Evolutionary conservation across 2,329 filamentous ascomycete species (phyloP).

Genomic region (Fusarium pininemorale): DNA sequence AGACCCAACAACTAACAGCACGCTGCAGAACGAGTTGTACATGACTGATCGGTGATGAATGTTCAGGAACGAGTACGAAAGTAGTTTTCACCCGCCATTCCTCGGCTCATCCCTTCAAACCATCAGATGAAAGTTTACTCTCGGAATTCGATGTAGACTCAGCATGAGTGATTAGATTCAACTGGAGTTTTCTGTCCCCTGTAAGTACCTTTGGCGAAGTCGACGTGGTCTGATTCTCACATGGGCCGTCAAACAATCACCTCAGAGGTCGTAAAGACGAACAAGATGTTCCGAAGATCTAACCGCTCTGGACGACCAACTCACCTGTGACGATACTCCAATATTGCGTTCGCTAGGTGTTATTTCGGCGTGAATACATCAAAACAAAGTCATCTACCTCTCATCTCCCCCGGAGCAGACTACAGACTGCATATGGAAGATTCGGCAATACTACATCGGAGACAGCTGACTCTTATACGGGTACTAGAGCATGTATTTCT

Average conservation of each 20-base stretch:
- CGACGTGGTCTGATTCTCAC: background rate
- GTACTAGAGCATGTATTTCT: background rate
- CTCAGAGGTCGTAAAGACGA: background rate
- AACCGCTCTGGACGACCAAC: background rate
- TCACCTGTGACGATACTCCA: background rate
- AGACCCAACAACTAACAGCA: background rate
- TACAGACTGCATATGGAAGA: background rate
- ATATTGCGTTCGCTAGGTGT: background rate
- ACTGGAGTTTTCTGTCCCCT: background rate
- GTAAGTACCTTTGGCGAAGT: background rate
- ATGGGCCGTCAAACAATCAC: background rate
- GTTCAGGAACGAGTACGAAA: background rate
- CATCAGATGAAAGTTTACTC: background rate
- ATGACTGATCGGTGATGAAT: background rate
- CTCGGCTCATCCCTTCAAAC: constrained; percentile 1
- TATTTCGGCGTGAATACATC: background rate
- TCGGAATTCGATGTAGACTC: background rate
- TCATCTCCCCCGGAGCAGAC: background rate
- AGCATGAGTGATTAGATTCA: background rate
- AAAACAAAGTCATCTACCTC: background rate
- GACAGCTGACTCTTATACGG: background rate
- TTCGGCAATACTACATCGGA: background rate
- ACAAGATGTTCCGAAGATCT: background rate
- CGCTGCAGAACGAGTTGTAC: background rate
- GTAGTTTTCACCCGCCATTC: background rate